A percentile compares a stretch with the other conserved stretches of the same genome.
Conservation (phyloP, 23 red algal species). For the Gracilaria domingensis region DNA sequence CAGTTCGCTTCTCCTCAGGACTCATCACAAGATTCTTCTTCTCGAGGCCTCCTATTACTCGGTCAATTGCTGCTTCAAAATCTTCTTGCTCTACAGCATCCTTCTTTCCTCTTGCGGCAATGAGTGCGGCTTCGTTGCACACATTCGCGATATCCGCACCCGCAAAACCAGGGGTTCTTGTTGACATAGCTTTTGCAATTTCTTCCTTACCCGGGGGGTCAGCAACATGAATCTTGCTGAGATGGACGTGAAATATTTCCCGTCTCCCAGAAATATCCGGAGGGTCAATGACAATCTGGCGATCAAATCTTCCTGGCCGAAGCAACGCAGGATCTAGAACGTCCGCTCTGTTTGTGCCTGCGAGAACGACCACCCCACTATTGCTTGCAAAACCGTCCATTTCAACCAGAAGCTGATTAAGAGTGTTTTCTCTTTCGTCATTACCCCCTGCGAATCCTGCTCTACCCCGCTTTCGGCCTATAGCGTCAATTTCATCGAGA, state of each 20-base stretch:
- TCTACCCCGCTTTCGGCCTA: conserved; percentile 90
- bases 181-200: conserved; percentile 88
- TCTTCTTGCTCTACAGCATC: conserved; percentile 77
- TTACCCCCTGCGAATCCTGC: conserved; percentile 96
- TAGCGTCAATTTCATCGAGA: conserved; percentile 99
- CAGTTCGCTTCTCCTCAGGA: conserved; percentile 96
- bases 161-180: conserved; percentile 92
- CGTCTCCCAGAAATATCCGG: conserved; percentile 93
- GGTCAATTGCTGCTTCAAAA: conserved; percentile 95
- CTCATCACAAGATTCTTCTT: conserved; percentile 99
- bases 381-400: conserved; percentile 99
- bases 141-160: conserved; percentile 99
- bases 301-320: conserved; percentile 97
- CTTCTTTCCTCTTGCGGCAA: conserved; percentile 86
- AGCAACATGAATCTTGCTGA: conserved; percentile 82
- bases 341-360: conserved; percentile 95
- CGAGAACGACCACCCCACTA: conserved; percentile 96
- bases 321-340: conserved; percentile 95
- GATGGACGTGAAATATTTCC: conserved; percentile 95
- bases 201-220: conserved; percentile 85
- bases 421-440: conserved; percentile 99
- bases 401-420: conserved; percentile 99
- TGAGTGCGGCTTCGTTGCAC: conserved; percentile 96
- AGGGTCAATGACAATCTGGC: conserved; percentile 95
- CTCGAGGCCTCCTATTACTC: conserved; percentile 97